phyloP scores from a whole-genome alignment of 257 asterid genomes.

The Paraleonurus japonicus region DNA sequence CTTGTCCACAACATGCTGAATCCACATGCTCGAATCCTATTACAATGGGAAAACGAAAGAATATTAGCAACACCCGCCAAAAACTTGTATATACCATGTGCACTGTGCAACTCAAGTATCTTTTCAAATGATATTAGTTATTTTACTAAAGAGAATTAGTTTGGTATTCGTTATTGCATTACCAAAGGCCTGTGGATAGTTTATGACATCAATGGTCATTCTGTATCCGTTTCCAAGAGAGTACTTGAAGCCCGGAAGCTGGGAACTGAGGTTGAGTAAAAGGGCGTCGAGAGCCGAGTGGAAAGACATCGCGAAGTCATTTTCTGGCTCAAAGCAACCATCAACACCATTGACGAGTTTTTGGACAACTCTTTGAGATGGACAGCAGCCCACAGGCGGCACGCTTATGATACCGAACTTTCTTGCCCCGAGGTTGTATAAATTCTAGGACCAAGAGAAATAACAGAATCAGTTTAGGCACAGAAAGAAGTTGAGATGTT shows the following conservation, averaged over 20 bases:
- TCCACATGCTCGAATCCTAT: conserved; percentile 53
- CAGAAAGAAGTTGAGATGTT: neutral
- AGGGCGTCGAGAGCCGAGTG: conserved; percentile 39
- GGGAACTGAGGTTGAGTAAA: conserved; percentile 40
- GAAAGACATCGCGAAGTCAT: conserved; percentile 50
- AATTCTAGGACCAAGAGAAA: conserved; percentile 31
- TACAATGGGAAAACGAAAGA: neutral
- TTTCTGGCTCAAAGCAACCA: conserved; percentile 54
- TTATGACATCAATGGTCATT: conserved; percentile 58
- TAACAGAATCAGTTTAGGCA: neutral
- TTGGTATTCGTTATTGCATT: too few relatives aligned
- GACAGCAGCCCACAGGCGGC: conserved; percentile 76
- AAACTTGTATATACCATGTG: too few relatives aligned
- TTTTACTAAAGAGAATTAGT: too few relatives aligned
- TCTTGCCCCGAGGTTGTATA: conserved; percentile 68
- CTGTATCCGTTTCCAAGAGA: conserved; percentile 64
- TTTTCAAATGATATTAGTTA: too few relatives aligned
- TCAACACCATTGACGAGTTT: conserved; percentile 36
- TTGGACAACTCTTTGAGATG: conserved; percentile 49
- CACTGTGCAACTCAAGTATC: too few relatives aligned
- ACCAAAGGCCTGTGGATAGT: conserved; percentile 52
- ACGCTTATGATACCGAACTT: conserved; percentile 68
- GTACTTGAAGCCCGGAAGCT: conserved; percentile 52
- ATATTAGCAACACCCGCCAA: neutral
- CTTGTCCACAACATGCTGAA: conserved; percentile 72